A percentile compares a stretch with the other conserved stretches of the same genome.
These are phyloP conservation scores for Solanum okadae DNA, from an alignment of 257 asterid genomes.

Conservation along the genomic window DNA sequence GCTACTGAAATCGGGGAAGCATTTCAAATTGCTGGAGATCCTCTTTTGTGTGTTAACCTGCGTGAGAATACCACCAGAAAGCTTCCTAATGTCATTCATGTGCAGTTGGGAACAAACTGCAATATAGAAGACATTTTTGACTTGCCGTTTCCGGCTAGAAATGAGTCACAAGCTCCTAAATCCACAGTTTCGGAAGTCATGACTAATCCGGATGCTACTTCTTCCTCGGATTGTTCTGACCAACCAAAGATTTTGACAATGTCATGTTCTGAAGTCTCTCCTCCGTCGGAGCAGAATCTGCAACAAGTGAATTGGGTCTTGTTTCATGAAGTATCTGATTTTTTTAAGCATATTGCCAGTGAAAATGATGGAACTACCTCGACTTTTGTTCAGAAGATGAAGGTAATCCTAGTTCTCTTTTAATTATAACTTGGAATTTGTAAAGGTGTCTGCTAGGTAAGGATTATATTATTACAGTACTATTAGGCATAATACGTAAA, in stretches of 20 bases:
- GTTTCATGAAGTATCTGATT: conserved; percentile 8
- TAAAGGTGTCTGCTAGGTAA: neutral
- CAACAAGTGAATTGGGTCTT: conserved; percentile 17
- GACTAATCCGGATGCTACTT: neutral
- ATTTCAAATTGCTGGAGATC: conserved; percentile 31
- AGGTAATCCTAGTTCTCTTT: conserved; percentile 15
- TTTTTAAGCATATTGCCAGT: neutral
- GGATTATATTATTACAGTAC: no score
- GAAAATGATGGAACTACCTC: neutral
- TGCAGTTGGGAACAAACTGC: conserved; percentile 17
- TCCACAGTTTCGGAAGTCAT: neutral
- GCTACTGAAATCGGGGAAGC: neutral
- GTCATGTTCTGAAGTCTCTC: neutral
- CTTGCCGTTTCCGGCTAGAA: conserved; percentile 17
- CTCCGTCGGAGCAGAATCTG: neutral
- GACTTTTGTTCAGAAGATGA: conserved; percentile 1
- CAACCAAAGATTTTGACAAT: neutral
- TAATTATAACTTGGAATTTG: neutral
- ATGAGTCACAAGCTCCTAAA: neutral
- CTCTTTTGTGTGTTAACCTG: conserved; percentile 28
- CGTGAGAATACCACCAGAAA: neutral
- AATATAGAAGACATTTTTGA: conserved; percentile 17
- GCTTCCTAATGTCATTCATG: conserved; percentile 24
- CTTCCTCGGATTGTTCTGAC: neutral
- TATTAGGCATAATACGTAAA: no score